Percentiles rank a stretch among this genome's conserved stretches.
Evolutionary conservation across 768 basidiomycete genomes (phyloP).

Genomic region (Scleroderma citrinum): DNA sequence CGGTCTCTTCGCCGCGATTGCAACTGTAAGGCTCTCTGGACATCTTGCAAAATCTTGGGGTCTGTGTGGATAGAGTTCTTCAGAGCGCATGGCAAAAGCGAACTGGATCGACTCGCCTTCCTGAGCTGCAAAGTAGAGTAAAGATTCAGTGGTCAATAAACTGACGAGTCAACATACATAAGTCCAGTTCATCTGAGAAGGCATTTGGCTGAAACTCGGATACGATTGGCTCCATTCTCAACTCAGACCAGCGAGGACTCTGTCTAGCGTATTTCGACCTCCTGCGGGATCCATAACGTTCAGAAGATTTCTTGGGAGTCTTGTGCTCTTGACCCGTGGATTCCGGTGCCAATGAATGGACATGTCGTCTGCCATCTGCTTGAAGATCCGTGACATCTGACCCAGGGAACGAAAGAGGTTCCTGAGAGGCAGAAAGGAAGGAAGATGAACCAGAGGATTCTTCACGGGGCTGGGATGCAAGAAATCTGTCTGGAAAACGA

Average conservation of each 20-base stretch:
- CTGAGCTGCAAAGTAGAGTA: slow-evolving; percentile 44
- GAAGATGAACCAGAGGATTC: slow-evolving; percentile 30
- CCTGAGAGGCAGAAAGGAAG: slow-evolving; percentile 14
- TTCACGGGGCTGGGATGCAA: slow-evolving; percentile 17
- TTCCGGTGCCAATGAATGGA: slow-evolving; percentile 16
- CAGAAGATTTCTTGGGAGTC: slow-evolving; percentile 12
- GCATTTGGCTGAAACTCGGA: slow-evolving; percentile 34
- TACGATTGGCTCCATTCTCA: slow-evolving; percentile 22
- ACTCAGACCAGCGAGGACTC: slow-evolving; percentile 13
- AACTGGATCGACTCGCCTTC: slow-evolving; percentile 49
- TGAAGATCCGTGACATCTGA: slow-evolving; percentile 7
- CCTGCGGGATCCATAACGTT: slow-evolving; percentile 13
- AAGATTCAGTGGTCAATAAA: neutral
- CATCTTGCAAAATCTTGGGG: slow-evolving; percentile 75
- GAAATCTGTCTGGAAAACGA: slow-evolving; percentile 30
- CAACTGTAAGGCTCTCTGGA: slow-evolving; percentile 66
- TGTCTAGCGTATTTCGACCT: slow-evolving; percentile 14
- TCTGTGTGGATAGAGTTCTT: slow-evolving; percentile 37
- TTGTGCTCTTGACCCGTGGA: slow-evolving; percentile 9
- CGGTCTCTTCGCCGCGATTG: slow-evolving; percentile 75
- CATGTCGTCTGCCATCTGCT: neutral
- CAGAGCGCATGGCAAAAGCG: slow-evolving; percentile 4
- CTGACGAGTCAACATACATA: slow-evolving; percentile 45
- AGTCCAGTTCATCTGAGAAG: slow-evolving; percentile 75
- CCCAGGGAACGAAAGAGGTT: slow-evolving; percentile 9